phyloP scores from a whole-genome alignment of 345 rosid species.

The Psidium guajava region DNA sequence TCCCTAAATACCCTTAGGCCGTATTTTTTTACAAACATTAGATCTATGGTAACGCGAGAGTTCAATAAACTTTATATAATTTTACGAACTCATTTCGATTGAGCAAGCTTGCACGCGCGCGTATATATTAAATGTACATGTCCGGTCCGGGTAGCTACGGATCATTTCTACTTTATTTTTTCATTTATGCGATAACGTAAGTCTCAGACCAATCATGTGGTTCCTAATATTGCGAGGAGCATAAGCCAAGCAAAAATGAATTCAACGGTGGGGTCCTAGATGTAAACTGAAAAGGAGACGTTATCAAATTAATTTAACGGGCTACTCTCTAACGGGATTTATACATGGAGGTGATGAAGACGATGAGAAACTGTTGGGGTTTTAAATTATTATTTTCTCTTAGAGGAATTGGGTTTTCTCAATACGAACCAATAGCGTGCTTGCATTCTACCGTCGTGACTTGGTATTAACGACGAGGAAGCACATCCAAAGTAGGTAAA shows the following conservation, averaged over 20 bases:
- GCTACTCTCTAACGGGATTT: background rate
- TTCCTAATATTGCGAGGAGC: background rate
- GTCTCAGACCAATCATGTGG: background rate
- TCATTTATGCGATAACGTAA: background rate
- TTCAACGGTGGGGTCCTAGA: background rate
- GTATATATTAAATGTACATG: no score
- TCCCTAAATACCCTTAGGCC: no score
- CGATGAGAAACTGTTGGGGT: no score
- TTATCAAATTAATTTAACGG: background rate
- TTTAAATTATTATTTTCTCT: background rate
- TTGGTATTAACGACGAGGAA: background rate
- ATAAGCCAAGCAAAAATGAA: background rate
- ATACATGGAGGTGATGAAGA: background rate
- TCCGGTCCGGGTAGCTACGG: background rate
- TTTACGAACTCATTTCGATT: no score
- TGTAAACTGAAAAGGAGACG: background rate
- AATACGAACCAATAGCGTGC: background rate
- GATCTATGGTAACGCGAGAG: no score
- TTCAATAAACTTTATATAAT: no score
- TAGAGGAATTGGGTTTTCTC: background rate
- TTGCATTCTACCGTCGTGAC: background rate
- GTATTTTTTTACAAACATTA: no score
- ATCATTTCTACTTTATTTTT: background rate
- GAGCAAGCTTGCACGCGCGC: no score
- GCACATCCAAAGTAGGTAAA: background rate